Evolutionary conservation across 176 grass and related monocot species (phyloP), one percentile per base, ranked within the genome.

Genomic region (Thinopyrum elongatum): DNA sequence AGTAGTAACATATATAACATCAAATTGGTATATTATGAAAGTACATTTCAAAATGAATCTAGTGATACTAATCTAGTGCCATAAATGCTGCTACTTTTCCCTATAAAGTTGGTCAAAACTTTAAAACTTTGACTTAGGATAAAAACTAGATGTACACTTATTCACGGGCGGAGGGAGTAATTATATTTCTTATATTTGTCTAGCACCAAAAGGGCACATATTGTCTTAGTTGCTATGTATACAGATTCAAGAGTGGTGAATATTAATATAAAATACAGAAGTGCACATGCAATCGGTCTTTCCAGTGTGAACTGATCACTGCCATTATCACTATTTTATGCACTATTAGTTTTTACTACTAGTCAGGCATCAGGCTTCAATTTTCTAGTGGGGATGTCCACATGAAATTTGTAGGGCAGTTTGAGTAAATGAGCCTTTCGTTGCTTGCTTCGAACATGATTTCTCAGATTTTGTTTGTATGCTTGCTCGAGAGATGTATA

Each of bases 371-470:
- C 6, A 34, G 33, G 33, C 33, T 34, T 34, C 33, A 34, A 34
- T 34, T 34, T 34, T 34, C 33, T 34, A 34, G 33, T 34, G 33
- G 33, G 33, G 33, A 5, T 34, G 33, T 5, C 33, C 33, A 34
- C 33, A 34, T 34, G 33, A 34, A 34, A 34, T 34, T 34, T 5
- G 33, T 25, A 70, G 28, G 27, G 17, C 17, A 70, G 34, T 12
- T 47, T 77, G 70, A 38, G 22, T 81, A 70, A 26, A 82, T 4
- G 14, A 62, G 60, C 17, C 55, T 41, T 49, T 70, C 62, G 59
- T 77, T 82, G 27, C n/a, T 83, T 83, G 33, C 65, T 80, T 34
- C 17, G 67, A 59, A 46, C 25, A 78, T 80, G 74, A 67, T 33
- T 63, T 46, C 25, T 5, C 17, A 11, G 39, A 74, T 74, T 74